Conservation (phyloP, 2,329 filamentous ascomycete species). For the Aspergillus thermomutatus region DNA sequence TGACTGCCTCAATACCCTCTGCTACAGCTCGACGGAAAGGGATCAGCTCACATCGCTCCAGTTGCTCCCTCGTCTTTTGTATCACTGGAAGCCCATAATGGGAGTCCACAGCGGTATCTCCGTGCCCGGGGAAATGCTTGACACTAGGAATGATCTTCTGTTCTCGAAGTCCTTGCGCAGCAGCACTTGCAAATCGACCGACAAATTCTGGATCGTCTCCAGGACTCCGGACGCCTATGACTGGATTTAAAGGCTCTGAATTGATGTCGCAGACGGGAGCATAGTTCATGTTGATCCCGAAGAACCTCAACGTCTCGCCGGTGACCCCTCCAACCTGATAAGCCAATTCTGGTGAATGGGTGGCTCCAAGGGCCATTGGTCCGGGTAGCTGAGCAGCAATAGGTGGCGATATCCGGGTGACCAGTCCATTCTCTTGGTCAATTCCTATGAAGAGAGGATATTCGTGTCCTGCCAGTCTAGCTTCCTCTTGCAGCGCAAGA, state of each 20-base stretch:
- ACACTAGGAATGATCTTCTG: slow-evolving; percentile 41
- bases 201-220: slow-evolving; percentile 43
- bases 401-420: slow-evolving; percentile 41
- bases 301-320: slow-evolving; percentile 35
- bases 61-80: slow-evolving; percentile 32
- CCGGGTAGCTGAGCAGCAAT: slow-evolving; percentile 42
- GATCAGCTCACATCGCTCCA: slow-evolving; percentile 42
- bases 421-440: slow-evolving; percentile 46
- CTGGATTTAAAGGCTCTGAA: slow-evolving; percentile 43
- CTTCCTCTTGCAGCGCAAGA: slow-evolving; percentile 37
- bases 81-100: slow-evolving; percentile 43
- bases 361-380: slow-evolving; percentile 45
- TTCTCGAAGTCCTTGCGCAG: slow-evolving; percentile 37
- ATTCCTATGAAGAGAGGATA: slow-evolving; percentile 44
- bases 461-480: slow-evolving; percentile 37
- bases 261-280: slow-evolving; percentile 45
- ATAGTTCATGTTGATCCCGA: slow-evolving; percentile 48
- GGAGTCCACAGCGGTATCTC: slow-evolving; percentile 44
- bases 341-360: slow-evolving; percentile 32
- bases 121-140: slow-evolving; percentile 47
- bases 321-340: slow-evolving; percentile 37
- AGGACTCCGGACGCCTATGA: slow-evolving; percentile 43
- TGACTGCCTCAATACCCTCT: slow-evolving; percentile 43
- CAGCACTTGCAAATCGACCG: slow-evolving; percentile 39
- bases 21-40: slow-evolving; percentile 43